Percentiles rank a stretch among this genome's conserved stretches.
Conservation (phyloP, 495 filamentous ascomycete genomes). For the Aspergillus carlsbadensis region DNA sequence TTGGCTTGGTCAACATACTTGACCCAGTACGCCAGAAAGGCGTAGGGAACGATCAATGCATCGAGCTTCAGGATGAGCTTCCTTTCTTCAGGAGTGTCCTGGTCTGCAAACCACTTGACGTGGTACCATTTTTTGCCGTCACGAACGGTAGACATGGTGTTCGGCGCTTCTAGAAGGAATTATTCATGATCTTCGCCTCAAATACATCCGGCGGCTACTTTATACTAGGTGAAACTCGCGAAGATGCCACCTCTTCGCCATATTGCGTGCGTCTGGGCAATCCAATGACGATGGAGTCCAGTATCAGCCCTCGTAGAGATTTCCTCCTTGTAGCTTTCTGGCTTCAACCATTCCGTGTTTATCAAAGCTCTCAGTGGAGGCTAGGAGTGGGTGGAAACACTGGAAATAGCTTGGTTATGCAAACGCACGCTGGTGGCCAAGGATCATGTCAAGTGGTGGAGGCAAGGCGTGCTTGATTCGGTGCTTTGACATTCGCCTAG, state of each 20-base stretch:
- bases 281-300: background rate
- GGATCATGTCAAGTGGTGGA: slow-evolving; percentile 13
- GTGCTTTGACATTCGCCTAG: background rate
- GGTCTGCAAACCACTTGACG: slow-evolving; percentile 35
- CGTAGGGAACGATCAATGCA: slow-evolving; percentile 38
- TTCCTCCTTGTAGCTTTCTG: background rate
- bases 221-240: background rate
- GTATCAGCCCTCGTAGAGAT: slow-evolving; percentile 1
- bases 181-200: background rate
- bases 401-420: background rate
- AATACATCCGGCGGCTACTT: too few species aligned
- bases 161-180: background rate
- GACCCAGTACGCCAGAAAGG: slow-evolving; percentile 46
- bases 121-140: slow-evolving; percentile 31
- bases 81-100: slow-evolving; percentile 43
- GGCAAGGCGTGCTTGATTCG: slow-evolving; percentile 13
- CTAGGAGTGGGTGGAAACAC: background rate
- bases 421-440: background rate
- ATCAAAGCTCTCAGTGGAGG: background rate
- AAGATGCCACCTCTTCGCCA: background rate
- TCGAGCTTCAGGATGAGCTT: slow-evolving; percentile 47
- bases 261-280: slow-evolving; percentile 2
- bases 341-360: background rate
- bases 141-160: slow-evolving; percentile 10
- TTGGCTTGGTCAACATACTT: slow-evolving; percentile 47